These are phyloP conservation scores for Rhodotorula graminis DNA, from an alignment of 768 basidiomycete species.

Conservation along the genomic window DNA sequence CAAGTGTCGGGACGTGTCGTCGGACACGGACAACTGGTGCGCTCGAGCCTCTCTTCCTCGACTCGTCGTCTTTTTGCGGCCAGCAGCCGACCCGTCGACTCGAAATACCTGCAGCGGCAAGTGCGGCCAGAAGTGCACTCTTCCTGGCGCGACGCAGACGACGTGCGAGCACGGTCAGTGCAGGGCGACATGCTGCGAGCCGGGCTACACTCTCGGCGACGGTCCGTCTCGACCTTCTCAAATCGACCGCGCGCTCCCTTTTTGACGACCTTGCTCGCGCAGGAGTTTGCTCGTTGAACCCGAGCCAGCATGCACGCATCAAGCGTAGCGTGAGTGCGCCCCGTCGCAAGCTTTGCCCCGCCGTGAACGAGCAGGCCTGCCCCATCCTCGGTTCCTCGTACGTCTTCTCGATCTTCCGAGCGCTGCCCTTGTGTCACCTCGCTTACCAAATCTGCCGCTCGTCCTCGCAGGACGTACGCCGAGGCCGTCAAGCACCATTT, in stretches of 20 bases:
- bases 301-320: conserved; percentile 18
- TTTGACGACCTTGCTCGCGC: background rate
- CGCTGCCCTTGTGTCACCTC: too few species aligned
- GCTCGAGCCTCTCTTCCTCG: too few species aligned
- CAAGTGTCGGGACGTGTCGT: too few species aligned
- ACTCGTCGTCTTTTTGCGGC: too few species aligned
- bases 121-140: conserved; percentile 13
- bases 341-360: conserved; percentile 19
- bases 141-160: conserved; percentile 6
- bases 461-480: conserved; percentile 1
- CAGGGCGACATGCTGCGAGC: conserved; percentile 7
- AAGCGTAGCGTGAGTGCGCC: conserved; percentile 17
- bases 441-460: background rate
- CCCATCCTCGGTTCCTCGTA: conserved; percentile 32
- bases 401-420: background rate
- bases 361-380: conserved; percentile 22
- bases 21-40: too few species aligned
- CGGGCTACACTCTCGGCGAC: conserved; percentile 14
- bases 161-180: conserved; percentile 26
- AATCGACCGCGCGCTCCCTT: too few species aligned
- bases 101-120: background rate
- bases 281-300: conserved; percentile 27
- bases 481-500: conserved; percentile 27
- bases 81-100: too few species aligned
- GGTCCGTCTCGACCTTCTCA: background rate